These are phyloP conservation scores for Neolentinus lepideus DNA, from an alignment of 1,284 basidiomycete species.

Conservation along the genomic window DNA sequence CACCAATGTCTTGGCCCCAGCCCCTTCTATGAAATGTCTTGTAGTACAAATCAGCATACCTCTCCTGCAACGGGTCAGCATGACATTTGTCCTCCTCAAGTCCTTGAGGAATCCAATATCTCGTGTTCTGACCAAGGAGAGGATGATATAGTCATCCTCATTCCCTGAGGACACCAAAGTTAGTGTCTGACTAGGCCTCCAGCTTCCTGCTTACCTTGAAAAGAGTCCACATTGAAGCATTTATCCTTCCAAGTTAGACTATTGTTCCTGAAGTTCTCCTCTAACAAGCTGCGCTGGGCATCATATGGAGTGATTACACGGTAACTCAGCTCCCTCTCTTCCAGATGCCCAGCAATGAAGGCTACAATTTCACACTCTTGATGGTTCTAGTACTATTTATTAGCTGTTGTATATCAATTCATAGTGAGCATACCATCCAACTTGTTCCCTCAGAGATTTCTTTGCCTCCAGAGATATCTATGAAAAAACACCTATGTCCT, in stretches of 20 bases:
- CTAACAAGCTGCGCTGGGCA: constrained; percentile 37
- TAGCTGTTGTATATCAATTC: not conserved
- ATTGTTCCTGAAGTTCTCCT: constrained; percentile 28
- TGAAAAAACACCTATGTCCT: constrained; percentile 29
- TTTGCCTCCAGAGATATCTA: constrained; percentile 33
- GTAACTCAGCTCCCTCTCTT: constrained; percentile 29
- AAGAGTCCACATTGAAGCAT: constrained; percentile 49
- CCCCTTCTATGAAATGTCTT: constrained; percentile 21
- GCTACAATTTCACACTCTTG: constrained; percentile 31
- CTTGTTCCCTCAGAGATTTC: constrained; percentile 34
- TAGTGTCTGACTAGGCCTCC: not conserved
- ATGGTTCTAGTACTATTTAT: constrained; percentile 28
- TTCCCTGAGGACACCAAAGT: constrained; percentile 23
- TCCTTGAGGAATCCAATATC: constrained; percentile 34
- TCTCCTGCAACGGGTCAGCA: constrained; percentile 37
- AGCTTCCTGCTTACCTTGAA: constrained; percentile 29
- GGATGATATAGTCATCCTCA: constrained; percentile 34
- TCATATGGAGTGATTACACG: constrained; percentile 52
- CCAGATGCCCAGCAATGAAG: constrained; percentile 34
- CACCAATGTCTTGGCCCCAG: not conserved
- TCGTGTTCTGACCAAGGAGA: constrained; percentile 35
- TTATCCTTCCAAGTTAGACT: constrained; percentile 29
- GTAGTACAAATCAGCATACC: constrained; percentile 36
- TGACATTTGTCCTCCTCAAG: constrained; percentile 35
- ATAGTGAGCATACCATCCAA: constrained; percentile 30